phyloP scores from a whole-genome alignment of 2,329 filamentous ascomycete species.

The Elsinoe perseae region DNA sequence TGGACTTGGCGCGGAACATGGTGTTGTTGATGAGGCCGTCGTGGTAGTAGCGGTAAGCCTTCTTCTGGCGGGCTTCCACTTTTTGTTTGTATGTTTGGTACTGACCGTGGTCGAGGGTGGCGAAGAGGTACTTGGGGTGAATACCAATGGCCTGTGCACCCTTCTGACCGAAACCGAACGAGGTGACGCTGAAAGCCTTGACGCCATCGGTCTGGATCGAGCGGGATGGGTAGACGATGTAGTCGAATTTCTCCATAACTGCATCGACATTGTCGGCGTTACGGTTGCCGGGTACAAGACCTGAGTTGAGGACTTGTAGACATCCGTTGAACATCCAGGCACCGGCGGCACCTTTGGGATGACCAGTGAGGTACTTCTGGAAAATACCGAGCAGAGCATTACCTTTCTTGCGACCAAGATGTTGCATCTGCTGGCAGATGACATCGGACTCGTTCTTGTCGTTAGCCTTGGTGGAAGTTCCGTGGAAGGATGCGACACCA shows the following conservation, averaged over 20 bases:
- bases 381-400: conserved; percentile 95
- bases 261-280: conserved; percentile 97
- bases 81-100: conserved; percentile 78
- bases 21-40: conserved; percentile 97
- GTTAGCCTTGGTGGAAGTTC: conserved; percentile 95
- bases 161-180: conserved; percentile 99
- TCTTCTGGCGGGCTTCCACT: conserved; percentile 92
- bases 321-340: conserved; percentile 99
- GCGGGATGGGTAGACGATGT: conserved; percentile 93
- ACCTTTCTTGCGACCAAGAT: conserved; percentile 91
- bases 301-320: conserved; percentile 87
- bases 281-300: conserved; percentile 90
- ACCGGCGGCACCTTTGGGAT: conserved; percentile 97
- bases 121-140: conserved; percentile 91
- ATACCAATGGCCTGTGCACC: conserved; percentile 95
- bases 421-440: conserved; percentile 89
- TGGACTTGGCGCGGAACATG: conserved; percentile 90
- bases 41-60: conserved; percentile 97
- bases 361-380: conserved; percentile 98
- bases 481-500: conserved; percentile 94
- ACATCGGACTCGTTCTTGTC: conserved; percentile 99
- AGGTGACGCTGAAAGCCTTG: conserved; percentile 98
- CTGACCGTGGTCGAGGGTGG: conserved; percentile 78
- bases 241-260: conserved; percentile 94
- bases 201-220: conserved; percentile 95